Percentiles rank a stretch among this genome's conserved stretches.
These are phyloP conservation scores for Mariannaea elegans DNA, from an alignment of 2,329 filamentous ascomycete genomes.

Conservation along the genomic window DNA sequence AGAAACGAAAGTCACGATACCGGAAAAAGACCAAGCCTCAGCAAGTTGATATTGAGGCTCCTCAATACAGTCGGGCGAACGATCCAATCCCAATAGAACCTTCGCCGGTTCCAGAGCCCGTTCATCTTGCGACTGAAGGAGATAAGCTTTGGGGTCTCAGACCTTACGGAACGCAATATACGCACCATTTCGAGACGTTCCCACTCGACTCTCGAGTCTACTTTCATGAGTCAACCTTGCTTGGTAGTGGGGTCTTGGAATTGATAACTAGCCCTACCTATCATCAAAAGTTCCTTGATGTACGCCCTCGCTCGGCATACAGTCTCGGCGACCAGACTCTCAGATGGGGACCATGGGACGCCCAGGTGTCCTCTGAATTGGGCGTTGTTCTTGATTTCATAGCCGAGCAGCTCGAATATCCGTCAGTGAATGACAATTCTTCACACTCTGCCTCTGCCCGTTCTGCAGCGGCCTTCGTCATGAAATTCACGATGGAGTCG, in stretches of 20 bases:
- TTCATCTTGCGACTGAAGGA: slow-evolving; percentile 27
- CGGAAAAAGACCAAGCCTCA: slow-evolving; percentile 56
- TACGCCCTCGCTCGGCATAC: slow-evolving; percentile 51
- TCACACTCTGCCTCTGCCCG: slow-evolving; percentile 30
- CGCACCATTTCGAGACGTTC: slow-evolving; percentile 69
- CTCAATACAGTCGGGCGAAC: slow-evolving; percentile 62
- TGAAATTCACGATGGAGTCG: slow-evolving; percentile 57
- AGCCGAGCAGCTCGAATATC: slow-evolving; percentile 53
- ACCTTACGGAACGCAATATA: slow-evolving; percentile 69
- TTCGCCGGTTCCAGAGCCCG: slow-evolving; percentile 13
- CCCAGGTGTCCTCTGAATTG: slow-evolving; percentile 67
- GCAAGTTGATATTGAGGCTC: slow-evolving; percentile 58
- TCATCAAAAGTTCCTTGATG: slow-evolving; percentile 39
- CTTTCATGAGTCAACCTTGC: slow-evolving; percentile 67
- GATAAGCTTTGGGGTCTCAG: slow-evolving; percentile 61
- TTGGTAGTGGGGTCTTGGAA: slow-evolving; percentile 63
- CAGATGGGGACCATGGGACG: slow-evolving; percentile 66
- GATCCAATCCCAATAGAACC: slow-evolving; percentile 54
- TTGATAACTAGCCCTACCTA: slow-evolving; percentile 47
- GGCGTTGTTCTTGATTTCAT: slow-evolving; percentile 70
- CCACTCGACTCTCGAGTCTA: slow-evolving; percentile 64
- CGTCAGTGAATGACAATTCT: neutral
- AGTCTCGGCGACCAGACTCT: slow-evolving; percentile 59
- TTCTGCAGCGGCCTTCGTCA: slow-evolving; percentile 54
- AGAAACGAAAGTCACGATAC: slow-evolving; percentile 42